Evolutionary conservation across 2,329 filamentous ascomycete genomes (phyloP).

Genomic region (Lachnellula suecica): DNA sequence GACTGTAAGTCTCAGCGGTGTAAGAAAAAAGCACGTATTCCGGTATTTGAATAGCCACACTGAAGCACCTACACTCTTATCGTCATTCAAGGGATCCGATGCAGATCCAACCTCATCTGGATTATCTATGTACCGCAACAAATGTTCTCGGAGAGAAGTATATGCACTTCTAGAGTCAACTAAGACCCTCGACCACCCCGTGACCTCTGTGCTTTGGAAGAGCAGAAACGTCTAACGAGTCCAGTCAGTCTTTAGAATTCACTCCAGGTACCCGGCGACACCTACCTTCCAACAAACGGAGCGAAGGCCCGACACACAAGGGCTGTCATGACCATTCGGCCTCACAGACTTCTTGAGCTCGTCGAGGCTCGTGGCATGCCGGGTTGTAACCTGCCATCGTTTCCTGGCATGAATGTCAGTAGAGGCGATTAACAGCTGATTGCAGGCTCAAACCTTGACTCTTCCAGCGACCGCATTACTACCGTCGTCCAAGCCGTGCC

Average conservation of each 20-base stretch:
- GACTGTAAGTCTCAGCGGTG: constrained; percentile 62
- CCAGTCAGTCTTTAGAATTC: neutral
- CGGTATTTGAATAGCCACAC: constrained; percentile 12
- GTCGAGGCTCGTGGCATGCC: constrained; percentile 54
- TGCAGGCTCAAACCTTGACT: constrained; percentile 45
- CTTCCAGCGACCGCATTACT: constrained; percentile 54
- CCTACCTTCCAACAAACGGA: constrained; percentile 90
- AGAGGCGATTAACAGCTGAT: neutral
- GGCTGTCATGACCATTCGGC: constrained; percentile 56
- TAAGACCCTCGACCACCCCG: constrained; percentile 68
- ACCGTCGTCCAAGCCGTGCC: constrained; percentile 8
- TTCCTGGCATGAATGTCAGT: constrained; percentile 45
- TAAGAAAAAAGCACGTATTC: neutral
- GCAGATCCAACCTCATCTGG: constrained; percentile 76
- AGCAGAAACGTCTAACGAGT: constrained; percentile 70
- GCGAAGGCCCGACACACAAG: constrained; percentile 71
- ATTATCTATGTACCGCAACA: constrained; percentile 79
- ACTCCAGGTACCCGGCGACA: too few relatives aligned
- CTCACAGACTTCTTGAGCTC: constrained; percentile 65
- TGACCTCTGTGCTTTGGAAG: constrained; percentile 64
- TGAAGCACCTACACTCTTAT: constrained; percentile 50
- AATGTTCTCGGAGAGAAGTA: constrained; percentile 66
- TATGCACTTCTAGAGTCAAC: constrained; percentile 74
- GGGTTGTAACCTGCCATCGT: constrained; percentile 67
- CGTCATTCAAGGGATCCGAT: constrained; percentile 83